Conservation (phyloP, 2,329 filamentous ascomycete species). For the Juglanconis sp. region DNA sequence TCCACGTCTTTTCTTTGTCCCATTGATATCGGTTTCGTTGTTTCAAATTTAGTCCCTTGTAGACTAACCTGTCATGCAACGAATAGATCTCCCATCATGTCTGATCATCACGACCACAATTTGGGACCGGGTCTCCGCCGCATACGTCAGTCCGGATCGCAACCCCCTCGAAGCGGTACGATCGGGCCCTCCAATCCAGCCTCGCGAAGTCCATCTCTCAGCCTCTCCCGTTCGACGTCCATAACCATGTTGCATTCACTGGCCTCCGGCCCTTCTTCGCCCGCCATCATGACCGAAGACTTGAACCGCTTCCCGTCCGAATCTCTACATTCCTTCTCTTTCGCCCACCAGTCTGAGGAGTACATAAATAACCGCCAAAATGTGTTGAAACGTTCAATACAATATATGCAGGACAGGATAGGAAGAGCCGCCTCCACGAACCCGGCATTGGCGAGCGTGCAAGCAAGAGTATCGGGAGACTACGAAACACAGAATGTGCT, state of each 20-base stretch:
- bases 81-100: constrained; percentile 72
- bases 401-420: constrained; percentile 93
- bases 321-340: constrained; percentile 96
- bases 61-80: constrained; percentile 11
- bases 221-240: constrained; percentile 65
- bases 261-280: constrained; percentile 65
- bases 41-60: constrained; percentile 22
- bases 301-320: constrained; percentile 90
- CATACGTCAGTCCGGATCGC: constrained; percentile 74
- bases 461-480: constrained; percentile 79
- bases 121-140: constrained; percentile 69
- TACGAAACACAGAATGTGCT: constrained; percentile 86
- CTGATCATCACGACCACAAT: constrained; percentile 79
- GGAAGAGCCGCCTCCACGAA: constrained; percentile 71
- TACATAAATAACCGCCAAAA: constrained; percentile 88
- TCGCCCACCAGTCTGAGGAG: constrained; percentile 92
- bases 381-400: constrained; percentile 86
- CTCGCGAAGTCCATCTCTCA: constrained; percentile 56
- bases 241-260: constrained; percentile 63
- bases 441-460: constrained; percentile 75
- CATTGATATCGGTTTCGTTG: constrained; percentile 12
- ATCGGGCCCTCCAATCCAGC: constrained; percentile 57
- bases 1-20: not conserved
- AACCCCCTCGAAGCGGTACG: constrained; percentile 62
- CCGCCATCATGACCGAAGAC: constrained; percentile 75